Percentiles rank a stretch among this genome's conserved stretches.
phyloP scores from a whole-genome alignment of 169 alveolate species.

The Plasmodium billcollinsi region DNA sequence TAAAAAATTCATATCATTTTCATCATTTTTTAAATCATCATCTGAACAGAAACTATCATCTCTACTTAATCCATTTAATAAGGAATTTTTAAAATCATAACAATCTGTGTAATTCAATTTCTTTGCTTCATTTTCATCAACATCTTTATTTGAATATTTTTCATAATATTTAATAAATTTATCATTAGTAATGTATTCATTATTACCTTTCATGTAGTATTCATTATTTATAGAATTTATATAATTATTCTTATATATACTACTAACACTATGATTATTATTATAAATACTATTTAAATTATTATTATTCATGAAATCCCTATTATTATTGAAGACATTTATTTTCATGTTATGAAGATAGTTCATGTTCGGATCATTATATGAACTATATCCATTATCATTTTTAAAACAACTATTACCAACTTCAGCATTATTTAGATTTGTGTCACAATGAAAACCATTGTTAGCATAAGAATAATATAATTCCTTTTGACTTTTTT shows the following conservation, averaged over 20 bases:
- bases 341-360: conserved; percentile 29
- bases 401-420: conserved; percentile 61
- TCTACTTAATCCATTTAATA: conserved; percentile 49
- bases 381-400: conserved; percentile 26
- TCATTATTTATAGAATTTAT: conserved; percentile 59
- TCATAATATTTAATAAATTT: conserved; percentile 69
- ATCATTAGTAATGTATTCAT: conserved; percentile 39
- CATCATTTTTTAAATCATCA: conserved; percentile 65
- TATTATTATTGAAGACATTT: conserved; percentile 27
- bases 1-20: conserved; percentile 20
- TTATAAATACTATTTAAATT: neutral
- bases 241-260: conserved; percentile 18
- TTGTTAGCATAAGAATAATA: conserved; percentile 19
- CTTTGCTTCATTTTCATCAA: conserved; percentile 47
- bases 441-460: conserved; percentile 19
- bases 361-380: conserved; percentile 18
- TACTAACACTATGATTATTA: conserved; percentile 17
- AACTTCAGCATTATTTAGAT: conserved; percentile 40
- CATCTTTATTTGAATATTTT: conserved; percentile 49
- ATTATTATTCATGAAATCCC: neutral
- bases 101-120: conserved; percentile 77
- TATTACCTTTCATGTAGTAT: conserved; percentile 27
- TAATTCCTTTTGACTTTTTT: conserved; percentile 24
- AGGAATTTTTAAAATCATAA: conserved; percentile 67
- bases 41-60: conserved; percentile 55